These are phyloP conservation scores for Septoria petroselini DNA, from an alignment of 2,329 filamentous ascomycete species.

Conservation along the genomic window DNA sequence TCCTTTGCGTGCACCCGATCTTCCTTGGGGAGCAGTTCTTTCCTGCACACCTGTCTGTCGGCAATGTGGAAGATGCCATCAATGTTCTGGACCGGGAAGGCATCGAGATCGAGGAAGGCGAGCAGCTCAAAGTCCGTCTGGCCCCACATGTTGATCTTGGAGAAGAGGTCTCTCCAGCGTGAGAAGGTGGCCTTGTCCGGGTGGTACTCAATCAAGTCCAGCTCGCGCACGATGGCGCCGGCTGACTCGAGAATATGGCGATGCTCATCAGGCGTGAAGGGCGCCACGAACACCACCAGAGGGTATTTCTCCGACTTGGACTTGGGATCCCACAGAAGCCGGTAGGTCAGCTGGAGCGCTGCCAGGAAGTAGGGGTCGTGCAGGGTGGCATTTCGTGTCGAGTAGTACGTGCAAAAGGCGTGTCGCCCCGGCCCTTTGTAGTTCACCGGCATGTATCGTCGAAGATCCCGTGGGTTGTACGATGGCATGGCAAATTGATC, in stretches of 20 bases:
- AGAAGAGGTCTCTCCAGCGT: slow-evolving; percentile 55
- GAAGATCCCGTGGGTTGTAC: slow-evolving; percentile 14
- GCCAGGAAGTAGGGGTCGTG: slow-evolving; percentile 28
- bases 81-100: slow-evolving; percentile 27
- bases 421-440: slow-evolving; percentile 23
- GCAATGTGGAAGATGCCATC: slow-evolving; percentile 27
- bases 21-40: slow-evolving; percentile 25
- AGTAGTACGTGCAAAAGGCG: slow-evolving; percentile 24
- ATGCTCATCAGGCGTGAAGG: slow-evolving; percentile 24
- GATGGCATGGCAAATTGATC: slow-evolving; percentile 13
- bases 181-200: slow-evolving; percentile 18
- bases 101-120: slow-evolving; percentile 88
- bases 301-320: slow-evolving; percentile 25
- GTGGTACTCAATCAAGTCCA: slow-evolving; percentile 24
- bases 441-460: slow-evolving; percentile 23
- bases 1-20: slow-evolving; percentile 18
- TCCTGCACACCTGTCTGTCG: slow-evolving; percentile 17
- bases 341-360: slow-evolving; percentile 25
- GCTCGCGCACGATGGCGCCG: slow-evolving; percentile 25
- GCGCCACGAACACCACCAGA: slow-evolving; percentile 26
- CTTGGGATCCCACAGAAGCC: slow-evolving; percentile 25
- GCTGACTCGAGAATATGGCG: slow-evolving; percentile 22
- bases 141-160: slow-evolving; percentile 91
- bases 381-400: slow-evolving; percentile 23
- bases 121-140: slow-evolving; percentile 84